These are phyloP conservation scores for Martiniozyma asiatica DNA, from an alignment of 1,139 yeast species.

Conservation along the genomic window DNA sequence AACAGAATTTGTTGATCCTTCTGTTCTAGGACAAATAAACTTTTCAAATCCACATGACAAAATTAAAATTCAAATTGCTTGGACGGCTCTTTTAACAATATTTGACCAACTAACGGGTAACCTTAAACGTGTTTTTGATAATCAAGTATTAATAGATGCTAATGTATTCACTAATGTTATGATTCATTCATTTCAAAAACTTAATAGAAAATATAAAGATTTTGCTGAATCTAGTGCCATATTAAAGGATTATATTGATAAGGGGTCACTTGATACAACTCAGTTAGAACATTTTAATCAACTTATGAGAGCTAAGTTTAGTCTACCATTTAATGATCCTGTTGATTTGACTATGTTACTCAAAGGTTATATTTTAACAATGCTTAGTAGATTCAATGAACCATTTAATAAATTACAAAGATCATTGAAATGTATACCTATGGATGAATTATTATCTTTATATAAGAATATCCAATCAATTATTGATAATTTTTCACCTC, in stretches of 20 bases:
- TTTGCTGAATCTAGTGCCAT: conserved; percentile 3
- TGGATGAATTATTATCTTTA: conserved; percentile 4
- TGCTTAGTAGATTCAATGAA: conserved; percentile 6
- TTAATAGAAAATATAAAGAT: conserved; percentile 5
- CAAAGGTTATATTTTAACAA: conserved; percentile 5
- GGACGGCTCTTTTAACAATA: conserved; percentile 5
- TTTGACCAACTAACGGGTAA: conserved; percentile 3
- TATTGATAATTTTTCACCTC: conserved; percentile 5
- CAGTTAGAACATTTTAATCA: conserved; percentile 1
- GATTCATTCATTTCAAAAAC: conserved; percentile 3
- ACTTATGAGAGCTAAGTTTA: conserved; percentile 3
- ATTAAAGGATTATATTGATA: conserved; percentile 4
- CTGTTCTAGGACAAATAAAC: background rate
- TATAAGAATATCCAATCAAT: conserved; percentile 4
- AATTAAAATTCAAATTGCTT: conserved; percentile 4
- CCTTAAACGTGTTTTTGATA: conserved; percentile 4
- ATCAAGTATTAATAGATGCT: conserved; percentile 3
- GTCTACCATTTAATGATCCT: conserved; percentile 3
- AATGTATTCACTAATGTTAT: conserved; percentile 2
- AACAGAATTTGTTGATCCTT: conserved; percentile 5
- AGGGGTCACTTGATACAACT: background rate
- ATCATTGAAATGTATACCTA: conserved; percentile 2
- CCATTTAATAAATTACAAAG: conserved; percentile 4
- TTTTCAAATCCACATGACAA: conserved; percentile 1
- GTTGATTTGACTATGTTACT: conserved; percentile 3